Base-by-base conservation (phyloP, 225 moss, liverwort and hornwort genomes). In the Ulota crispa region DNA sequence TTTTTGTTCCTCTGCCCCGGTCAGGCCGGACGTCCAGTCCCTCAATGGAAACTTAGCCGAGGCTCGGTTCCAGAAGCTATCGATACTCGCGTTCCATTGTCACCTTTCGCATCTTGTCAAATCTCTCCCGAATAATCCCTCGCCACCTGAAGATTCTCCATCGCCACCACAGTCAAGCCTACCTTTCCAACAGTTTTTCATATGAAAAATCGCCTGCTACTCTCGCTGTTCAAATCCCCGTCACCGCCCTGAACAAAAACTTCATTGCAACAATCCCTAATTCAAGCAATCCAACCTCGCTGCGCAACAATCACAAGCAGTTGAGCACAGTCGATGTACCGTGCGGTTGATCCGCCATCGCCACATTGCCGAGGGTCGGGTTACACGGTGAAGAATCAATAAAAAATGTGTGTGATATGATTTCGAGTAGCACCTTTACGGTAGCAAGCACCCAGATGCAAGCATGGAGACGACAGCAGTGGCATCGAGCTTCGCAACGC, bases 391-490 rank as follows among this genome's bases (percentile, higher is more conserved):
- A 14, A 21, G 20, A 62, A 21, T 36, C 13, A 9, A 68, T 36
- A 8, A 16, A n/a, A 26, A 59, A 42, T 69, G 69, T 5, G 24
- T 45, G 24, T 26, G 31, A 59, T 61, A n/a, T 31, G 45, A 34
- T 72, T 69, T 6, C 43, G 42, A 65, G 53, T 15, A 37, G 2
- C 54, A 63, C n/a, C 26, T 19, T 36, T 8, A 0, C 21, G 52
- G 55, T 37, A 19, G 72, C 24, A 18, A 60, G 28, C 55, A 12
- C 12, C 1, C 54, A 37, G 37, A 54, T 37, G 26, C 18, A 60
- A 72, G 14, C 53, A 78, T 81, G 78, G 78, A 72, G 67, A 85
- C 81, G 37, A 85, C 72, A n/a, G n/a, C n/a, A n/a, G n/a, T n/a
- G n/a, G n/a, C n/a, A n/a, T n/a, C n/a, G n/a, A n/a, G n/a, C n/a